phyloP scores from a whole-genome alignment of 176 grass and related monocot genomes.

The Zizania latifolia region DNA sequence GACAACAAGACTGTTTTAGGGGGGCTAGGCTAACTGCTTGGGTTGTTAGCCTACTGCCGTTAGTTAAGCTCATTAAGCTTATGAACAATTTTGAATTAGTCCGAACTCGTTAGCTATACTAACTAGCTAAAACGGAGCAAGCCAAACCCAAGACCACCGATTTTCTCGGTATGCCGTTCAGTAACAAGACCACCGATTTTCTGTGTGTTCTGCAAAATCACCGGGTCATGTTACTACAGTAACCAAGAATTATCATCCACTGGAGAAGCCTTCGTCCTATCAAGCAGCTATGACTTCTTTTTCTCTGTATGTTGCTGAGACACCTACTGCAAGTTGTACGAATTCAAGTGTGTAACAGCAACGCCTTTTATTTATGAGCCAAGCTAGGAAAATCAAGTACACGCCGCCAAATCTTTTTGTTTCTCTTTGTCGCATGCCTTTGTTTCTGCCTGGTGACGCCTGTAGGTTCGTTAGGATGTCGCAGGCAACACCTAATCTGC shows the following conservation, averaged over 20 bases:
- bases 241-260: background rate
- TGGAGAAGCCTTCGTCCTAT: background rate
- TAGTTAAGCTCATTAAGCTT: no score
- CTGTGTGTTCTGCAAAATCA: no score
- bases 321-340: background rate
- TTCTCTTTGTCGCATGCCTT: background rate
- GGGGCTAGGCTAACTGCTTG: no score
- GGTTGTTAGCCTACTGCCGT: no score
- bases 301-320: background rate
- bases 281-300: background rate
- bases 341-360: background rate
- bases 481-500: slow-evolving; percentile 8
- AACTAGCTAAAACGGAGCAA: no score
- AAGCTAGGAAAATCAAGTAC: background rate
- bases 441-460: background rate
- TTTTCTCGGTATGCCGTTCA: no score
- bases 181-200: no score
- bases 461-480: slow-evolving; percentile 17
- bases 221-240: no score
- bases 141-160: no score
- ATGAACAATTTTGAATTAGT: no score
- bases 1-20: no score
- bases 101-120: no score
- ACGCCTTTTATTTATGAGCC: background rate
- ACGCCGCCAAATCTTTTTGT: background rate